Evolutionary conservation across 495 filamentous ascomycete genomes (phyloP).

Genomic region (Penicillium antarcticum): DNA sequence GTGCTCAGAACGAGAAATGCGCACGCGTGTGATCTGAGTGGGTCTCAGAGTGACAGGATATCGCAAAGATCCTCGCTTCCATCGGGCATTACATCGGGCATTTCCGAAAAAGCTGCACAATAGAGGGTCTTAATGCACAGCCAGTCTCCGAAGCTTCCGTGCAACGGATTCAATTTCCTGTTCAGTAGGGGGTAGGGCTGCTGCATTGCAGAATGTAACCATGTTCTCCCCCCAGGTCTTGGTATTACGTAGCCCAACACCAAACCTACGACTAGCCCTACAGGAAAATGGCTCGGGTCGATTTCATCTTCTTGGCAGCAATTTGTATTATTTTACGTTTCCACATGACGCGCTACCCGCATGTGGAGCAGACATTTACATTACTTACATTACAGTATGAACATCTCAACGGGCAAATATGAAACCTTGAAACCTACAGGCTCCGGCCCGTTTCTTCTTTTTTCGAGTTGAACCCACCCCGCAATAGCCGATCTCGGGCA

Average conservation of each 20-base stretch:
- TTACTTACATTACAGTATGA: too few relatives aligned
- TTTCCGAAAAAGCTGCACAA: background rate
- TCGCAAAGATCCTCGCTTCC: background rate
- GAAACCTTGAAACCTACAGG: background rate
- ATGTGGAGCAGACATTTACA: too few relatives aligned
- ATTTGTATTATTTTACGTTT: too few relatives aligned
- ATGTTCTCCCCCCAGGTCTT: too few relatives aligned
- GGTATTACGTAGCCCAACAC: too few relatives aligned
- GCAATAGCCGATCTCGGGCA: conserved; percentile 8
- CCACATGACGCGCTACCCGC: too few relatives aligned
- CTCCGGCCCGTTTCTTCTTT: background rate
- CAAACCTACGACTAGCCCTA: too few relatives aligned
- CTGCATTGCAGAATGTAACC: background rate
- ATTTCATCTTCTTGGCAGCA: too few relatives aligned
- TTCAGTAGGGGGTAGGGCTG: background rate
- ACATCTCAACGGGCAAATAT: background rate
- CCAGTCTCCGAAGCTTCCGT: background rate
- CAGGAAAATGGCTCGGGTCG: too few relatives aligned
- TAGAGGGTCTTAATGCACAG: background rate
- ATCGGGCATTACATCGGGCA: background rate
- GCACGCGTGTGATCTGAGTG: background rate
- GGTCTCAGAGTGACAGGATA: background rate
- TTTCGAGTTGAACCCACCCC: background rate
- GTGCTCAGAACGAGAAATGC: background rate
- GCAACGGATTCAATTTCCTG: background rate